Conservation (phyloP, 2,329 filamentous ascomycete genomes). For the Hortaea werneckii region DNA sequence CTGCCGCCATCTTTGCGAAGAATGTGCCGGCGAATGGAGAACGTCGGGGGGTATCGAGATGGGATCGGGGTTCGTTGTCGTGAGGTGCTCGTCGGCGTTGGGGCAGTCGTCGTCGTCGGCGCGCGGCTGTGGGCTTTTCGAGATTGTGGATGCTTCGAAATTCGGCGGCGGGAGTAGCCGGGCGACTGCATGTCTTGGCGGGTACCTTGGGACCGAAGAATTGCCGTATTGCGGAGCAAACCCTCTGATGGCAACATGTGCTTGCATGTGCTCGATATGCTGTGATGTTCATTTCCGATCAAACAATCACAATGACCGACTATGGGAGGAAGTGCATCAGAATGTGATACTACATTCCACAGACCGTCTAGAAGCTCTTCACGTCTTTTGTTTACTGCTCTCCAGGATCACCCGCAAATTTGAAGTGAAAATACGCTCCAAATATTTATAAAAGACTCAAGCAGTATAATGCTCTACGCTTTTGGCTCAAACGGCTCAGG, state of each 20-base stretch:
- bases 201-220: background rate
- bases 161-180: background rate
- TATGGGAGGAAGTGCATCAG: no score
- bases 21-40: background rate
- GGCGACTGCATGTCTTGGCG: background rate
- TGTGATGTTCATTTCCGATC: no score
- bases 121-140: background rate
- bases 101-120: background rate
- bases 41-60: background rate
- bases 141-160: background rate
- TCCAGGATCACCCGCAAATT: no score
- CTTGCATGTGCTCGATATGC: no score
- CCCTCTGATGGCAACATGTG: no score
- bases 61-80: background rate
- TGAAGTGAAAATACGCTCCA: no score
- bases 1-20: conserved; percentile 55
- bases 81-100: background rate
- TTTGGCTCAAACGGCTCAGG: conserved; percentile 44
- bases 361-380: no score
- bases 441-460: no score
- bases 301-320: no score
- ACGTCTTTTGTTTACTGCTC: no score
- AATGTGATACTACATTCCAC: no score
- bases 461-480: conserved; percentile 10
- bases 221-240: no score